Percentiles rank a stretch among this genome's conserved stretches.
Conservation (phyloP, 2,329 filamentous ascomycete genomes). For the Cercospora sp. region DNA sequence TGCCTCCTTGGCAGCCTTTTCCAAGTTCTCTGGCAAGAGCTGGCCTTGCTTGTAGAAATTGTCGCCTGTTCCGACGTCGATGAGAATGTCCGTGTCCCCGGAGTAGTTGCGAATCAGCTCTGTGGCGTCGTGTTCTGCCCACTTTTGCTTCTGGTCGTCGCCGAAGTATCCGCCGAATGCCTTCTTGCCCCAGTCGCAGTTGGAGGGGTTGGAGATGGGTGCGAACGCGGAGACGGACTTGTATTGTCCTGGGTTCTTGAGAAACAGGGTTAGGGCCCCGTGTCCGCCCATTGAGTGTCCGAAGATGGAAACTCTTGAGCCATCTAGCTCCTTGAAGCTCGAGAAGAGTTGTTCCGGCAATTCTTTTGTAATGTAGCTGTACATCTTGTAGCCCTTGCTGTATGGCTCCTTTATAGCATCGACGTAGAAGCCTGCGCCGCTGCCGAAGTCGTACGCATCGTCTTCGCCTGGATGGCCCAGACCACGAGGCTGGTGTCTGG, state of each 20-base stretch:
- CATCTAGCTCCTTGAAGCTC: slow-evolving; percentile 71
- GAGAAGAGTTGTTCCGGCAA: slow-evolving; percentile 76
- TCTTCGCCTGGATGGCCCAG: slow-evolving; percentile 80
- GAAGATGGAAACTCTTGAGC: slow-evolving; percentile 72
- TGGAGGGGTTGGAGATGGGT: slow-evolving; percentile 41
- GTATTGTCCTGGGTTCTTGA: slow-evolving; percentile 89
- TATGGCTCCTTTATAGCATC: slow-evolving; percentile 78
- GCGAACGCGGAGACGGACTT: slow-evolving; percentile 41
- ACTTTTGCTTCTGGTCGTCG: slow-evolving; percentile 67
- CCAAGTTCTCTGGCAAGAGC: slow-evolving; percentile 89
- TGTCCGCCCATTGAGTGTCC: slow-evolving; percentile 98
- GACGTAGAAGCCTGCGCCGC: slow-evolving; percentile 91
- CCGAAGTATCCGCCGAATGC: slow-evolving; percentile 92
- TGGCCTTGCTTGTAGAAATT: slow-evolving; percentile 96
- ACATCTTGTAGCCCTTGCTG: slow-evolving; percentile 83
- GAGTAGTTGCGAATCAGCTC: slow-evolving; percentile 80
- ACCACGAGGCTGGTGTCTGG: slow-evolving; percentile 88
- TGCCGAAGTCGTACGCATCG: slow-evolving; percentile 87
- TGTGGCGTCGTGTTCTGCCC: slow-evolving; percentile 89
- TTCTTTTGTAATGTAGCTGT: slow-evolving; percentile 86
- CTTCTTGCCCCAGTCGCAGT: slow-evolving; percentile 93
- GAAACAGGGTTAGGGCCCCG: slow-evolving; percentile 86
- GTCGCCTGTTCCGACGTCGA: slow-evolving; percentile 92
- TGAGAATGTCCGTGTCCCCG: slow-evolving; percentile 71
- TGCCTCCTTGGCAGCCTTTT: slow-evolving; percentile 72